Evolutionary conservation across 495 filamentous ascomycete genomes (phyloP).

Genomic region (Neurospora terricola): DNA sequence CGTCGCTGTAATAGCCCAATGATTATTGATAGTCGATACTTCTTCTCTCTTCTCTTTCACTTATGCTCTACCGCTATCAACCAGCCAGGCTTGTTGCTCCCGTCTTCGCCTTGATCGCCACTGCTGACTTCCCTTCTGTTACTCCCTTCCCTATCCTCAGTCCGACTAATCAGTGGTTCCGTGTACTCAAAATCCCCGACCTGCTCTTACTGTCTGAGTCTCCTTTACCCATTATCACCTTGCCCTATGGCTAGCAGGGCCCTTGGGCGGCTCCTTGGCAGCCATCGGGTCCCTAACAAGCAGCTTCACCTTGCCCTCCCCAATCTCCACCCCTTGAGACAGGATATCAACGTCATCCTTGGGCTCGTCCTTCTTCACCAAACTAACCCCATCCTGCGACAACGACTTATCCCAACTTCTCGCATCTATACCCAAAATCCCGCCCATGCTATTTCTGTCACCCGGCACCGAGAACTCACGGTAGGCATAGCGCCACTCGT

Average conservation of each 20-base stretch:
- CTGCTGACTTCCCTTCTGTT: neutral
- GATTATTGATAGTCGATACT: neutral
- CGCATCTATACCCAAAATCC: slow-evolving; percentile 89
- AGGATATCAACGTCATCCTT: slow-evolving; percentile 50
- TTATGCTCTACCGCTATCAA: neutral
- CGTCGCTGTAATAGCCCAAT: neutral
- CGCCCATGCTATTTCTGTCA: slow-evolving; percentile 80
- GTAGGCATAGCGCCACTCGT: slow-evolving; percentile 92
- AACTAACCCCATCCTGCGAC: slow-evolving; percentile 31
- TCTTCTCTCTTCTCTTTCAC: neutral
- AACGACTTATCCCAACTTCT: slow-evolving; percentile 74
- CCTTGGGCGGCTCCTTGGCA: slow-evolving; percentile 34
- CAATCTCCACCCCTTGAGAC: slow-evolving; percentile 48
- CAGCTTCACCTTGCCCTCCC: slow-evolving; percentile 49
- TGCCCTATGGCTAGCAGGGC: slow-evolving; percentile 32
- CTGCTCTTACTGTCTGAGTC: neutral
- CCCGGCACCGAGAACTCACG: slow-evolving; percentile 94
- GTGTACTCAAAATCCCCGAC: neutral
- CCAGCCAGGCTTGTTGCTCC: neutral
- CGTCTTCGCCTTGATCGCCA: neutral
- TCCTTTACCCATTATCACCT: slow-evolving; percentile 23
- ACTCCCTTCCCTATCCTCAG: neutral
- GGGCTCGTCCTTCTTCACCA: slow-evolving; percentile 39
- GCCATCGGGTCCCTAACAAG: slow-evolving; percentile 39
- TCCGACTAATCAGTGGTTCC: neutral